Conservation (phyloP, 2,329 filamentous ascomycete genomes). For the Stenocarpella maydis region DNA sequence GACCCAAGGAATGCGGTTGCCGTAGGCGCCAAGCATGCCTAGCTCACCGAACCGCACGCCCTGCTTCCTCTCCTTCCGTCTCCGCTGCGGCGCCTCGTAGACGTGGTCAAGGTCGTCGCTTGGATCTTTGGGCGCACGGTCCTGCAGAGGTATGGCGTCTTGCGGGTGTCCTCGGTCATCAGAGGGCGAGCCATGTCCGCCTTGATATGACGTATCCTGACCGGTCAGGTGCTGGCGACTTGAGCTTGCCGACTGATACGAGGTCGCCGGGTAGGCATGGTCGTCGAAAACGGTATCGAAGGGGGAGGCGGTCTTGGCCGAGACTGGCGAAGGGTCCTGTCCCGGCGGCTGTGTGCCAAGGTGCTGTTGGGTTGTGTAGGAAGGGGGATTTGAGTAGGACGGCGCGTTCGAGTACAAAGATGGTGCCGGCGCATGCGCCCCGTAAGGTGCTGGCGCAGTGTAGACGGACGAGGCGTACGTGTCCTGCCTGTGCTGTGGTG, state of each 20-base stretch:
- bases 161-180: constrained; percentile 42
- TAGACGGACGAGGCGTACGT: constrained; percentile 32
- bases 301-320: constrained; percentile 54
- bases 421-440: constrained; percentile 50
- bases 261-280: constrained; percentile 67
- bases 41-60: constrained; percentile 65
- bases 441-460: constrained; percentile 51
- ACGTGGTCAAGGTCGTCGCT: constrained; percentile 63
- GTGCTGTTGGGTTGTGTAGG: constrained; percentile 47
- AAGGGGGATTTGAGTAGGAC: constrained; percentile 41
- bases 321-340: constrained; percentile 36
- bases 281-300: constrained; percentile 75
- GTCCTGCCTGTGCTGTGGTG: constrained; percentile 30
- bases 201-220: constrained; percentile 67
- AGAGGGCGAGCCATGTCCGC: constrained; percentile 51
- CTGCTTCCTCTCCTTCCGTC: constrained; percentile 48
- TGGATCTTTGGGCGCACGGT: constrained; percentile 53
- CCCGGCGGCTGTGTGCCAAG: constrained; percentile 41
- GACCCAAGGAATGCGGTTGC: constrained; percentile 75
- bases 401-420: constrained; percentile 45
- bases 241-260: constrained; percentile 46
- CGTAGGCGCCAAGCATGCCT: constrained; percentile 65
- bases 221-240: constrained; percentile 53
- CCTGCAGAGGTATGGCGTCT: constrained; percentile 66
- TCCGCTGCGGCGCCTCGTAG: constrained; percentile 61